phyloP scores from a whole-genome alignment of 2,329 filamentous ascomycete species.

The Aspergillus sojae region DNA sequence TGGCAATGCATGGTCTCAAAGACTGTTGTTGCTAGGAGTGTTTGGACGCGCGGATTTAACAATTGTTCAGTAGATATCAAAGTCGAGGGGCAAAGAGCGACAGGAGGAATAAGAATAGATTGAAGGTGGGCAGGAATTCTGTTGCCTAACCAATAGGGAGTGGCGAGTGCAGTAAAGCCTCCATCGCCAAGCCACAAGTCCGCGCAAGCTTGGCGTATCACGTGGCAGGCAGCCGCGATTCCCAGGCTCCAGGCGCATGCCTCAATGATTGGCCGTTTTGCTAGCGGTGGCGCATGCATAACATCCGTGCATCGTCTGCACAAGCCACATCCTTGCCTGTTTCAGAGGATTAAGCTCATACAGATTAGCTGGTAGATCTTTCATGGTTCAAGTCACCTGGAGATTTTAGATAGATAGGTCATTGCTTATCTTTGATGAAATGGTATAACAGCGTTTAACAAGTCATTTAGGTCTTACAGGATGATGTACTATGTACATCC shows the following conservation, averaged over 20 bases:
- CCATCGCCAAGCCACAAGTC: slow-evolving; percentile 27
- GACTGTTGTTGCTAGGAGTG: background rate
- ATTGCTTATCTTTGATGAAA: background rate
- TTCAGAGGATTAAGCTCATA: background rate
- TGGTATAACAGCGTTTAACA: background rate
- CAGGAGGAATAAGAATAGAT: slow-evolving; percentile 30
- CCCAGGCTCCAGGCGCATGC: background rate
- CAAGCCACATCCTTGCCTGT: background rate
- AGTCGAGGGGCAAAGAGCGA: slow-evolving; percentile 16
- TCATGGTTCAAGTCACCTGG: background rate
- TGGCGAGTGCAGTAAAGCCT: slow-evolving; percentile 31
- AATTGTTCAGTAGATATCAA: slow-evolving; percentile 1
- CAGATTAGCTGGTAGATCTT: background rate
- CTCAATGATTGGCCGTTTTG: slow-evolving; percentile 7
- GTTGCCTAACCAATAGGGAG: slow-evolving; percentile 47
- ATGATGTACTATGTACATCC: background rate
- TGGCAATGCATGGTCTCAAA: slow-evolving; percentile 8
- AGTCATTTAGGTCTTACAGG: background rate
- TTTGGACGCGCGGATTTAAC: slow-evolving; percentile 2
- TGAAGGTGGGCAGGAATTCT: slow-evolving; percentile 38
- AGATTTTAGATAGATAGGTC: background rate
- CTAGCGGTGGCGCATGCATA: slow-evolving; percentile 14
- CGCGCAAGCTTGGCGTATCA: slow-evolving; percentile 16
- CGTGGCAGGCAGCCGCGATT: slow-evolving; percentile 37
- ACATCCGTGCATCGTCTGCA: background rate